Evolutionary conservation across 495 filamentous ascomycete species (phyloP).

Genomic region (Lasiosphaeria hispida): DNA sequence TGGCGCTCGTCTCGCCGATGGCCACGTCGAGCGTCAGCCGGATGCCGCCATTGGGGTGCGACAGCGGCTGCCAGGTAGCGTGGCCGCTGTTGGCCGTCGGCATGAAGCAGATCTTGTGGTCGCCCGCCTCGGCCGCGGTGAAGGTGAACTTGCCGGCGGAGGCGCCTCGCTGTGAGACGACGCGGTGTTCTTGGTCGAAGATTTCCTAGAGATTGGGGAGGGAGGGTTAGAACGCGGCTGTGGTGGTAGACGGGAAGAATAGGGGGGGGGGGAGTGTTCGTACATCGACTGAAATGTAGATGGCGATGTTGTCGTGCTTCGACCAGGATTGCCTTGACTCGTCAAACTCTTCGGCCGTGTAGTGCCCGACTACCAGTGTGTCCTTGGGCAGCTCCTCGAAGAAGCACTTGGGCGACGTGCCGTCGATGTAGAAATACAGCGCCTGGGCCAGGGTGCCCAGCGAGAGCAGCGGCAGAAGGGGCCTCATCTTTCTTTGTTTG

Average conservation of each 20-base stretch:
- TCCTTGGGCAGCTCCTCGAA: constrained; percentile 97
- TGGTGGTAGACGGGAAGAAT: constrained; percentile 1
- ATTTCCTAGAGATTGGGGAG: constrained; percentile 57
- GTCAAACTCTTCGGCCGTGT: constrained; percentile 77
- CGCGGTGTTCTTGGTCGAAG: constrained; percentile 97
- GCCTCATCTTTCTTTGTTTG: constrained; percentile 42
- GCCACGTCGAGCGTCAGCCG: constrained; percentile 85
- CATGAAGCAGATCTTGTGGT: constrained; percentile 92
- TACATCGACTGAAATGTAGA: constrained; percentile 88
- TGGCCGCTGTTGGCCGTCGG: constrained; percentile 62
- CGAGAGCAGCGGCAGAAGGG: constrained; percentile 48
- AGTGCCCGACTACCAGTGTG: constrained; percentile 92
- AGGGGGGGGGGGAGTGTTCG: constrained; percentile 4
- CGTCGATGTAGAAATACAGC: constrained; percentile 95
- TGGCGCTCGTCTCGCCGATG: constrained; percentile 92
- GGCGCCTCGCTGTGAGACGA: constrained; percentile 80
- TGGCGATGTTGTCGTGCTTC: constrained; percentile 67
- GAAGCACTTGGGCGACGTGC: constrained; percentile 81
- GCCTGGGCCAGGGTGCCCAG: constrained; percentile 61
- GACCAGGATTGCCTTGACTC: constrained; percentile 60
- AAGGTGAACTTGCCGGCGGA: constrained; percentile 88
- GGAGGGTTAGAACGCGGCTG: constrained; percentile 9
- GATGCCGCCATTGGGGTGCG: constrained; percentile 66
- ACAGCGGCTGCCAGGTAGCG: constrained; percentile 67
- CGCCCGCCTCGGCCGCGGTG: constrained; percentile 87